phyloP scores from a whole-genome alignment of 345 rosid species.

The Abelmoschus esculentus region DNA sequence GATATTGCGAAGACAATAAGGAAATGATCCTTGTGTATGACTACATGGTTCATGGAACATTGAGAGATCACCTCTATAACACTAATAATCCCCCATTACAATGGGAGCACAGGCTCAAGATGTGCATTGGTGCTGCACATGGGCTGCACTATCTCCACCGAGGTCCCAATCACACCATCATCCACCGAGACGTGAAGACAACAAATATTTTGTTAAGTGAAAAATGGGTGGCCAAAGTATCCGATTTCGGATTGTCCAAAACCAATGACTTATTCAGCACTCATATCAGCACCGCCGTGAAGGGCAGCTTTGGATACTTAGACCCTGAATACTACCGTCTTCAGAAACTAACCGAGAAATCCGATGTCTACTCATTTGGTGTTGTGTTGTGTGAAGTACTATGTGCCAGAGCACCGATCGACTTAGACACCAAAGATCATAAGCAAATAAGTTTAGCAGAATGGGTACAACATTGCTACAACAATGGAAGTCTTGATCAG shows the following conservation, averaged over 20 bases:
- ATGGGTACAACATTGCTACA: slow-evolving; percentile 33
- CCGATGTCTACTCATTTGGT: not conserved
- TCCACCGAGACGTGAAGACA: not conserved
- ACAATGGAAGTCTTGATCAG: slow-evolving; percentile 27
- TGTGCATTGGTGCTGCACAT: not conserved
- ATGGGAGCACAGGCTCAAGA: not conserved
- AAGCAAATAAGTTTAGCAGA: slow-evolving; percentile 35
- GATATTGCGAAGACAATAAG: not conserved
- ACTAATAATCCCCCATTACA: not conserved
- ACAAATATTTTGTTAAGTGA: not conserved
- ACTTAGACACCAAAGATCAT: slow-evolving; percentile 18
- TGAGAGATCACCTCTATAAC: not conserved
- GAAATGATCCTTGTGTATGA: not conserved
- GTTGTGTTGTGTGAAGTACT: not conserved
- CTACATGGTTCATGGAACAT: not conserved
- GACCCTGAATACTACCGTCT: not conserved
- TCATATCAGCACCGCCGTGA: not conserved
- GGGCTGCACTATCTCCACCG: not conserved
- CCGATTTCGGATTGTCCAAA: not conserved
- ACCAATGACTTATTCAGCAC: not conserved
- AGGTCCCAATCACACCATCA: not conserved
- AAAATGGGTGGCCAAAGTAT: not conserved
- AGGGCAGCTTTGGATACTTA: not conserved
- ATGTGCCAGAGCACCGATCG: slow-evolving; percentile 25
- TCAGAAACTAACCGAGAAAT: not conserved